Base-by-base conservation (phyloP, 2,329 filamentous ascomycete genomes). In the Fusarium poae region DNA sequence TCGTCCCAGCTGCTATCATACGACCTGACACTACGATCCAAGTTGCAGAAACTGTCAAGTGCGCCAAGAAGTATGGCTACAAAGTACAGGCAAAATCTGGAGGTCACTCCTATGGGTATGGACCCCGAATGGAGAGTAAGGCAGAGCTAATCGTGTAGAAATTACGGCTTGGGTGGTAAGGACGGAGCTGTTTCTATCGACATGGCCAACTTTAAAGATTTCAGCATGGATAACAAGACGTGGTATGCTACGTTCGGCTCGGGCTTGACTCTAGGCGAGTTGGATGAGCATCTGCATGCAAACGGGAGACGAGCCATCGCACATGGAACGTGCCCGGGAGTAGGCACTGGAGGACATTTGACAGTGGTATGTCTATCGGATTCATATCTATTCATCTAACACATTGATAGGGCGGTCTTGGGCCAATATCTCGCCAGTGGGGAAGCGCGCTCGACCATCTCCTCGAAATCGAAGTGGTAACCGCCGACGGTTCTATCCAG, bases 11-110 rank as follows among this genome's bases (percentile, higher is more conserved):
- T 11, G 87, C 86, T 13, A 85, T 91, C 20, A 82, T 88, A 4
- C 80, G 86, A 10, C 88, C 88, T 1, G 77, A 79, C 7, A 86
- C 79, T 0, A 79, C 82, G 13, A 76, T 84, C 23, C 85, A 90
- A 56, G 84, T 91, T 3, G 82, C 87, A 2, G 83, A 78, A 21
- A 84, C 87, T 16, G 82, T 91, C 39, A 83, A 84, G 51, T 91
- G 88, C 72, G 89, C 88, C 7, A 79, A 74, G 3, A 65, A 82
- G 25, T 79, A 80, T 59, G 78, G 79, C 8, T 76, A 86, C 53
- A 85, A 86, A 67, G 86, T 91, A 0, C 88, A 90, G 72, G 85
- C 89, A 23, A 86, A 83, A 67, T 88, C 87, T 3, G 89, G 89
- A 6, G 89, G 89, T 0, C 89, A 91, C 71, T 90, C 87, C 0